phyloP scores from a whole-genome alignment of 768 basidiomycete genomes.

The Leccinellum albellum region DNA sequence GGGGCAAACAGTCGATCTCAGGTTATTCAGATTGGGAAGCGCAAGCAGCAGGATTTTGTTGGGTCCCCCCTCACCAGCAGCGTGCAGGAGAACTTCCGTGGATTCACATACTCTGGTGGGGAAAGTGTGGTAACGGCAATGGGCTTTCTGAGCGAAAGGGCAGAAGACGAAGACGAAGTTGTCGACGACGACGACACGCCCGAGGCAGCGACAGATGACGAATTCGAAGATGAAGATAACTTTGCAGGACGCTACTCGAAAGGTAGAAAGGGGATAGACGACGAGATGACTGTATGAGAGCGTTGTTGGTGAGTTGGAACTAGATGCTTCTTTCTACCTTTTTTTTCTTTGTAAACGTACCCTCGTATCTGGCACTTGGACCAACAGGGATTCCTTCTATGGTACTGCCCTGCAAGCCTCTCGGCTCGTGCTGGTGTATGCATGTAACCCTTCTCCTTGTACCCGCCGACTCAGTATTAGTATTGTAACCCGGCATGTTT shows the following conservation, averaged over 20 bases:
- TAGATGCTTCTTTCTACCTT: constrained; percentile 6
- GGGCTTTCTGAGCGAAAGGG: constrained; percentile 35
- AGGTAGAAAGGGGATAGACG: constrained; percentile 43
- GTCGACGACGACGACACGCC: constrained; percentile 49
- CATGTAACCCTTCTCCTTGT: constrained; percentile 4
- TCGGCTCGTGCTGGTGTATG: constrained; percentile 4
- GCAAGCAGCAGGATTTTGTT: constrained; percentile 40
- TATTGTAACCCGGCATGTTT: constrained; percentile 3
- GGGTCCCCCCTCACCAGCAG: constrained; percentile 81
- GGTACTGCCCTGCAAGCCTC: constrained; percentile 6
- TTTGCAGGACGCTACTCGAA: constrained; percentile 71
- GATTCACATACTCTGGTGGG: constrained; percentile 84
- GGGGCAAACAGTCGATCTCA: constrained; percentile 23
- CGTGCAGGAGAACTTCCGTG: constrained; percentile 95
- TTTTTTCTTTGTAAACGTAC: constrained; percentile 1
- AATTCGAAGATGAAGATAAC: constrained; percentile 61
- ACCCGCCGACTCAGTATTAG: constrained; percentile 2
- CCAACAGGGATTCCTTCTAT: constrained; percentile 14
- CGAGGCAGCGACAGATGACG: constrained; percentile 67
- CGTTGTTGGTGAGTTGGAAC: constrained; percentile 6
- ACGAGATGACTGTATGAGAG: constrained; percentile 32
- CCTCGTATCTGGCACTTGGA: constrained; percentile 16
- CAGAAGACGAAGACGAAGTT: constrained; percentile 36
- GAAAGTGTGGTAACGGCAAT: constrained; percentile 56
- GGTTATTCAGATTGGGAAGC: constrained; percentile 51